A percentile compares a stretch with the other conserved stretches of the same genome.
phyloP scores from a whole-genome alignment of 1,284 basidiomycete genomes.

The Clitocybe nebularis region DNA sequence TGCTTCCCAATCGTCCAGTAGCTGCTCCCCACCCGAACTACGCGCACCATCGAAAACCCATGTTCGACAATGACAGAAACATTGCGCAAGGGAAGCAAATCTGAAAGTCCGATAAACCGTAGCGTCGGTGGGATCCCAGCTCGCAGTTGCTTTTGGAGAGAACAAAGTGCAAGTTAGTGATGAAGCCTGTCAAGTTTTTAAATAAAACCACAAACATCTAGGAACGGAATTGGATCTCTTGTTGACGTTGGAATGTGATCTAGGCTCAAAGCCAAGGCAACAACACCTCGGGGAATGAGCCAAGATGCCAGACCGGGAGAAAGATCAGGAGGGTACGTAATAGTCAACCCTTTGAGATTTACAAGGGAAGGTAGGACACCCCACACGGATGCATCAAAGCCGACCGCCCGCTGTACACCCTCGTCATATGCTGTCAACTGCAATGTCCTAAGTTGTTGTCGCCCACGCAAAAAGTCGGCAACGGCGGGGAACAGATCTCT shows the following conservation, averaged over 20 bases:
- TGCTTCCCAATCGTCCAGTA: slow-evolving; percentile 47
- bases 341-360: slow-evolving; percentile 46
- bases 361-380: slow-evolving; percentile 61
- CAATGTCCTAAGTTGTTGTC: slow-evolving; percentile 48
- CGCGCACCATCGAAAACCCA: slow-evolving; percentile 56
- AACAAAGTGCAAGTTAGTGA: slow-evolving; percentile 1
- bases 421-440: slow-evolving; percentile 48
- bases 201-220: slow-evolving; percentile 26
- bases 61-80: slow-evolving; percentile 44
- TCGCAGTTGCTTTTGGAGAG: slow-evolving; percentile 48
- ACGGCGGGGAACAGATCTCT: slow-evolving; percentile 64
- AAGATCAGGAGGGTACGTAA: slow-evolving; percentile 62
- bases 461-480: slow-evolving; percentile 59
- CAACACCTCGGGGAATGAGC: slow-evolving; percentile 59
- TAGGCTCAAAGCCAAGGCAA: slow-evolving; percentile 48
- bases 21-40: slow-evolving; percentile 48
- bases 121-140: slow-evolving; percentile 51
- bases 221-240: slow-evolving; percentile 33
- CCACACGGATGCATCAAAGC: slow-evolving; percentile 66
- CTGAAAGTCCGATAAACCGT: slow-evolving; percentile 50
- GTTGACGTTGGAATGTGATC: slow-evolving; percentile 35
- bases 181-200: not conserved
- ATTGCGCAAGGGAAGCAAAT: slow-evolving; percentile 40
- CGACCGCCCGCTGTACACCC: slow-evolving; percentile 43
- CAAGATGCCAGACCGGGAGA: slow-evolving; percentile 61